Conservation (phyloP, 2,329 filamentous ascomycete genomes). For the Penicillium sp. region DNA sequence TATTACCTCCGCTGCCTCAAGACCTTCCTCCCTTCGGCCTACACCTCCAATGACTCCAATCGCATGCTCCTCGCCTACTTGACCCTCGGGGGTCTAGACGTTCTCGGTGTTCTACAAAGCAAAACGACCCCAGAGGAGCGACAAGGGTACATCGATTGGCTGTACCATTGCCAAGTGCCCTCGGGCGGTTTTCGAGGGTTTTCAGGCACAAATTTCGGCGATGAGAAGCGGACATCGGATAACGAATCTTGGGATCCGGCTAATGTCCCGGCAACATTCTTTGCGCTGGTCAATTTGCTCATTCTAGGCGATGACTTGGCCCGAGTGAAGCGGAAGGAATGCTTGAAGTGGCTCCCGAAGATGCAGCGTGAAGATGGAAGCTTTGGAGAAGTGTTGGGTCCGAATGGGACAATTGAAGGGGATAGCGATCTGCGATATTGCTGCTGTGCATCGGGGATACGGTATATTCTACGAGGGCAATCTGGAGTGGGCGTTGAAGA, state of each 20-base stretch:
- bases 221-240: constrained; percentile 51
- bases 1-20: constrained; percentile 93
- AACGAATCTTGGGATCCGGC: constrained; percentile 71
- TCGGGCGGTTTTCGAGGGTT: constrained; percentile 87
- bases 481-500: constrained; percentile 57
- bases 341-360: constrained; percentile 72
- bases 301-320: constrained; percentile 66
- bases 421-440: constrained; percentile 86
- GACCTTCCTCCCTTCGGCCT: constrained; percentile 76
- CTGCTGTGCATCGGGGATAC: constrained; percentile 78
- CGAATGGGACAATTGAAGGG: constrained; percentile 66
- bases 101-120: constrained; percentile 68
- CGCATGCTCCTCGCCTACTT: constrained; percentile 91
- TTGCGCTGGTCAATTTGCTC: constrained; percentile 76
- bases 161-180: constrained; percentile 83
- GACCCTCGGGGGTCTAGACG: constrained; percentile 80
- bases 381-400: constrained; percentile 79
- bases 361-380: constrained; percentile 85
- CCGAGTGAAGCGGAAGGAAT: constrained; percentile 68
- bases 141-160: constrained; percentile 68
- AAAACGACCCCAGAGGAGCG: constrained; percentile 59
- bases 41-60: constrained; percentile 86
- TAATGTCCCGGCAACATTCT: constrained; percentile 85
- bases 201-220: constrained; percentile 65
- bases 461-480: constrained; percentile 77